A percentile compares a stretch with the other conserved stretches of the same genome.
phyloP scores from a whole-genome alignment of 768 basidiomycete species.

The Hydnomerulius pinastri region DNA sequence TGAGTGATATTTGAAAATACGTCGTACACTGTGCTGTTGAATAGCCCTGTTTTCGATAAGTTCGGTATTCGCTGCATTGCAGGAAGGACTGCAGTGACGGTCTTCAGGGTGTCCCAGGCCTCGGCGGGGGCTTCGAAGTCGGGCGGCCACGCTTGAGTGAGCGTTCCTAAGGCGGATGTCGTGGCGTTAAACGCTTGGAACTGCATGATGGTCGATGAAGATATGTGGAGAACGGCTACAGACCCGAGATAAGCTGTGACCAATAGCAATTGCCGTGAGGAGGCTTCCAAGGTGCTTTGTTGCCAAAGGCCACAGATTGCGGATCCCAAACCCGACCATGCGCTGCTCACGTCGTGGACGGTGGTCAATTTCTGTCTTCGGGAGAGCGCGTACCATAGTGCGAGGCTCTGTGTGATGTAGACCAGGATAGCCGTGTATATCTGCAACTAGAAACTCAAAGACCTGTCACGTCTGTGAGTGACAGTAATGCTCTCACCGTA shows the following conservation, averaged over 20 bases:
- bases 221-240: not conserved
- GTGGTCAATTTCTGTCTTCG: not conserved
- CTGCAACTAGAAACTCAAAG: not conserved
- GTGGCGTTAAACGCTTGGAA: constrained; percentile 3
- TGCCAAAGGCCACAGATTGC: not conserved
- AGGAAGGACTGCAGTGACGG: not conserved
- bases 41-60: not conserved
- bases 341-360: constrained; percentile 5
- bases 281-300: not conserved
- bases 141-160: not conserved
- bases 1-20: not conserved
- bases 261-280: not conserved
- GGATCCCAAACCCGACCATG: constrained; percentile 3
- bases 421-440: constrained; percentile 2
- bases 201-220: constrained; percentile 3
- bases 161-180: not conserved
- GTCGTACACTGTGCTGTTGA: not conserved
- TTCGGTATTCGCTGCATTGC: not conserved
- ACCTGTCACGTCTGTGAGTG: no score
- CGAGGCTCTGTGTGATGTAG: constrained; percentile 1
- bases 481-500: no score
- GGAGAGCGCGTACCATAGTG: not conserved
- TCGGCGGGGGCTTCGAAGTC: not conserved
- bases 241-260: not conserved
- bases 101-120: not conserved